These are phyloP conservation scores for Conoideocrella luteorostrata DNA, from an alignment of 2,329 filamentous ascomycete genomes.

Conservation along the genomic window DNA sequence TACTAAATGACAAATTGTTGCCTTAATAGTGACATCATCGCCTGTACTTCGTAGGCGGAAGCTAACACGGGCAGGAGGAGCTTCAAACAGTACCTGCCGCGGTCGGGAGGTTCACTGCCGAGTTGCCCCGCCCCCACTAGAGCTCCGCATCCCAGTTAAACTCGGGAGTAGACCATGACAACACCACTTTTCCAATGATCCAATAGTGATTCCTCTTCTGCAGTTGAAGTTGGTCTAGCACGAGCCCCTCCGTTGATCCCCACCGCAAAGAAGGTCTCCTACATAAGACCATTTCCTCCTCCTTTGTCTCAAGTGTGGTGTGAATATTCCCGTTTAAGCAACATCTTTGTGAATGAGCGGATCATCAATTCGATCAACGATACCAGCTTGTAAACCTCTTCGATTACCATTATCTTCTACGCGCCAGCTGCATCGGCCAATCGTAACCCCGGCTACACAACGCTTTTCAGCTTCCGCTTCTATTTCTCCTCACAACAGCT, in stretches of 20 bases:
- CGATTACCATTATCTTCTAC: neutral
- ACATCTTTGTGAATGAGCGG: too few species aligned
- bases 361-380: too few species aligned
- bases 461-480: neutral
- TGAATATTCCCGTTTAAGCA: too few species aligned
- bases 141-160: neutral
- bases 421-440: too few species aligned
- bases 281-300: neutral
- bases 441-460: too few species aligned
- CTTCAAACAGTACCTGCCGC: too few species aligned
- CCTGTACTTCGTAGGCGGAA: too few species aligned
- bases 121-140: conserved; percentile 4
- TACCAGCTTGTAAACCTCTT: too few species aligned
- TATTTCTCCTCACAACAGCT: neutral
- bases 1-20: too few species aligned
- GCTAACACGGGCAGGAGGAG: too few species aligned
- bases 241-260: conserved; percentile 1
- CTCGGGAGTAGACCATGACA: neutral
- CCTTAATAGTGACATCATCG: too few species aligned
- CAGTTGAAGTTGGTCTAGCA: neutral
- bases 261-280: neutral
- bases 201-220: neutral
- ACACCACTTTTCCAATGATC: neutral
- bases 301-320: too few species aligned
- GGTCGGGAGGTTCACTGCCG: neutral